Base-by-base conservation (phyloP, 495 filamentous ascomycete genomes). In the Penicillium tannophilum region DNA sequence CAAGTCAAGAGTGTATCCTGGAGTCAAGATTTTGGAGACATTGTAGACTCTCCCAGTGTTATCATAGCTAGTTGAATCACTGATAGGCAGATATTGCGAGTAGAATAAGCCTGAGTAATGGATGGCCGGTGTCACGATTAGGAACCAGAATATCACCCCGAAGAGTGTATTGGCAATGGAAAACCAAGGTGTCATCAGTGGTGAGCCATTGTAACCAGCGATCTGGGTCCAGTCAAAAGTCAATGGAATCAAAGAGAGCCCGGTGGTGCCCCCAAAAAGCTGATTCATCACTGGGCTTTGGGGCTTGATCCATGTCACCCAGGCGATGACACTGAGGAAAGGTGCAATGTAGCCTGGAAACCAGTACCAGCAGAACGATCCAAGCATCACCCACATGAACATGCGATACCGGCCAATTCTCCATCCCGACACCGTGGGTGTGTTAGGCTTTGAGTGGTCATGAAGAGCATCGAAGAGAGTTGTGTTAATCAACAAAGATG, bases 171-270 rank as follows among this genome's bases (percentile, higher is more conserved):
- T 88, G 28, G 73, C 72, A 24, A 87, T 81, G 35, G 85, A 84
- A 64, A 89, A 83, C 76, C 87, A 88, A 3, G 88, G 87, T 7
- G 87, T 78, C 52, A 90, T 86, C 36, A 91, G 75, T 3, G 88
- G 88, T 30, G 84, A 87, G 52, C 78, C 78, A 55, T 85, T 81
- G 68, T 87, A 91, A 9, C 81, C 85, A 1, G 84, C 81, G 56
- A 90, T 75, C 52, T 86, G 82, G 5, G 83, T 84, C 88, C 88
- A 90, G 73, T 90, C 88, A 57, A 88, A 86, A 0, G 84, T 86
- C 33, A 88, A 80, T 0, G 85, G 85, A 12, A 87, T 74, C 20
- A 88, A 65, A 1, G 83, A 86, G 14, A 88, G 66, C 0, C 86
- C 86, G 5, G 82, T 83, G 59, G 68, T 83, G 2, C 84, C 84